Conservation (phyloP, 2,329 filamentous ascomycete genomes). For the Fusarium pseudograminearum region DNA sequence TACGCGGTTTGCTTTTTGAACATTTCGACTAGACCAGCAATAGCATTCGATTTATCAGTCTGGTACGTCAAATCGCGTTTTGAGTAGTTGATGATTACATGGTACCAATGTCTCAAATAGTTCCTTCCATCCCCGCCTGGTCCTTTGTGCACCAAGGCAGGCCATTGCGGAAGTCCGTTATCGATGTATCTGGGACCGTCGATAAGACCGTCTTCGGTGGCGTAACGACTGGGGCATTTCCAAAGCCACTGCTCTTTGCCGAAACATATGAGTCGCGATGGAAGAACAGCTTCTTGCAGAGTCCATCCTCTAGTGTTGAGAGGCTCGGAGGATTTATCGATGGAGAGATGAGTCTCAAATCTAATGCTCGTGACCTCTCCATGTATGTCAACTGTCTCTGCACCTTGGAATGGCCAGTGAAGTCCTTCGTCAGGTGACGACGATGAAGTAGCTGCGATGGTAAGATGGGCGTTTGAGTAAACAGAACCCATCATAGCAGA, state of each 20-base stretch:
- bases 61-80: background rate
- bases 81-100: background rate
- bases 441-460: background rate
- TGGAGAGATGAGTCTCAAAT: background rate
- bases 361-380: background rate
- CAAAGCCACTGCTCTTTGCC: conserved; percentile 15
- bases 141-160: background rate
- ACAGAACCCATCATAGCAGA: background rate
- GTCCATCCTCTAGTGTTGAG: conserved; percentile 12
- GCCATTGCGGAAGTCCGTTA: conserved; percentile 1
- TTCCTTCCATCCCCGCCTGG: background rate
- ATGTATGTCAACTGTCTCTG: background rate
- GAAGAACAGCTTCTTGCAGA: conserved; percentile 7
- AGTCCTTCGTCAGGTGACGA: conserved; percentile 5
- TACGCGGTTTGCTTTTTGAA: background rate
- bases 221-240: conserved; percentile 15
- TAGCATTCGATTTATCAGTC: conserved; percentile 5
- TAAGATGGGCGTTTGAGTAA: conserved; percentile 5
- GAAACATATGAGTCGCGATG: background rate
- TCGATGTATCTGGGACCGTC: background rate
- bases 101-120: background rate
- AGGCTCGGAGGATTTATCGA: background rate
- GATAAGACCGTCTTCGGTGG: background rate
- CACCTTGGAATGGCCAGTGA: background rate
- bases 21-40: background rate